Conservation (phyloP, 306 rosid species). For the Ceratonia siliqua region DNA sequence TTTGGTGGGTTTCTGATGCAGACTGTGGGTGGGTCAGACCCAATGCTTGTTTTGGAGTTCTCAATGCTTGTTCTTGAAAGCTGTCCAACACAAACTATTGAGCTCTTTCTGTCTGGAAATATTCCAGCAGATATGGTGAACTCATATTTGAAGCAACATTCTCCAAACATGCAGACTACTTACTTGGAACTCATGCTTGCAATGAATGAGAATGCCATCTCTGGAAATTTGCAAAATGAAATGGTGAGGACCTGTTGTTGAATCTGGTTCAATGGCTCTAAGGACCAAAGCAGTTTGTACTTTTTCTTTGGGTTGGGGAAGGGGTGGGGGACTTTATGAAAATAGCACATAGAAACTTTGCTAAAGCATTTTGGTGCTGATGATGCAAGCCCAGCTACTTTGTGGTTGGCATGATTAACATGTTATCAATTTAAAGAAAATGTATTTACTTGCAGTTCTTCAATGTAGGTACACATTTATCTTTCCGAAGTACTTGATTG, state of each 20-base stretch:
- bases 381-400: constrained; percentile 24
- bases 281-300: constrained; percentile 14
- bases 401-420: constrained; percentile 17
- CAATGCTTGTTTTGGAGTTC: constrained; percentile 91
- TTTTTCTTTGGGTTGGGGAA: constrained; percentile 27
- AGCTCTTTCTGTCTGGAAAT: constrained; percentile 91
- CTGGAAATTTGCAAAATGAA: constrained; percentile 95
- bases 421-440: constrained; percentile 4
- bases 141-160: constrained; percentile 95
- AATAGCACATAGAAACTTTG: not conserved
- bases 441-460: constrained; percentile 36
- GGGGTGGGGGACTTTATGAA: constrained; percentile 5
- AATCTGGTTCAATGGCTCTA: constrained; percentile 31
- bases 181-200: constrained; percentile 98
- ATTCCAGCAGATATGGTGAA: constrained; percentile 97
- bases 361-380: not conserved
- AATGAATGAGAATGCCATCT: constrained; percentile 88
- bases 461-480: constrained; percentile 79
- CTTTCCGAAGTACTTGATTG: constrained; percentile 94
- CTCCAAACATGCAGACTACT: constrained; percentile 92
- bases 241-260: constrained; percentile 62
- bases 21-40: constrained; percentile 90
- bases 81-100: constrained; percentile 93
- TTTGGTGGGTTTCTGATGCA: constrained; percentile 59
- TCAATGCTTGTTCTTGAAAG: constrained; percentile 97